Evolutionary conservation across 192 early-diverging fungal species (phyloP).

Genomic region (Coemansia sp.): DNA sequence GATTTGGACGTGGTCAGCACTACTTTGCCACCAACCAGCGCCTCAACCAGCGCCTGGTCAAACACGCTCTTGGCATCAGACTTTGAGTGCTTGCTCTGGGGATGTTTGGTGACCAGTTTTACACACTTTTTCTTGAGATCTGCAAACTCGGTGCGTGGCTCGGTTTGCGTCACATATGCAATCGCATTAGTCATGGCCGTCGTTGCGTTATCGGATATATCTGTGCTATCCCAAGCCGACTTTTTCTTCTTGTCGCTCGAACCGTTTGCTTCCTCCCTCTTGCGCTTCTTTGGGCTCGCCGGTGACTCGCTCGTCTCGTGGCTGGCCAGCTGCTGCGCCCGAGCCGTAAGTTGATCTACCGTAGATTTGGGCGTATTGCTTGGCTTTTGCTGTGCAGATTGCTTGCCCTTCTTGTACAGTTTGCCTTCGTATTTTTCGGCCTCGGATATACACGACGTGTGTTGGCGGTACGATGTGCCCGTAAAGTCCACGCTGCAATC

Average conservation of each 20-base stretch:
- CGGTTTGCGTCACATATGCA: conserved; percentile 6
- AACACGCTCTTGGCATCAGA: conserved; percentile 34
- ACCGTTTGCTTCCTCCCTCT: conserved; percentile 10
- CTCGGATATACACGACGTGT: conserved; percentile 90
- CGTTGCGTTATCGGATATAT: conserved; percentile 14
- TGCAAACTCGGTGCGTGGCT: conserved; percentile 12
- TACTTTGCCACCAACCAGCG: conserved; percentile 26
- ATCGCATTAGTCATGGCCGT: conserved; percentile 33
- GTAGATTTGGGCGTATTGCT: conserved; percentile 21
- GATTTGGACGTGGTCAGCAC: conserved; percentile 2
- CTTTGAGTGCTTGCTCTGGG: conserved; percentile 20
- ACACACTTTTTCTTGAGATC: conserved; percentile 37
- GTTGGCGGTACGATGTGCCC: conserved; percentile 71
- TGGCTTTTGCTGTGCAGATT: neutral
- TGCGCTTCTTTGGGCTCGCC: conserved; percentile 17
- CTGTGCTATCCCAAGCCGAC: conserved; percentile 24
- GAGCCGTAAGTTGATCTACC: conserved; percentile 40
- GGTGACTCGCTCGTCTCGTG: neutral
- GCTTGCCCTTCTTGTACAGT: conserved; percentile 23
- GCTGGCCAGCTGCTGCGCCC: conserved; percentile 17
- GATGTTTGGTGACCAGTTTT: conserved; percentile 30
- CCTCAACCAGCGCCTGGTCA: conserved; percentile 28
- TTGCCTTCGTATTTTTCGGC: conserved; percentile 86
- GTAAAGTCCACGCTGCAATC: conserved; percentile 87
- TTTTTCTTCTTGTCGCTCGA: conserved; percentile 19